Evolutionary conservation across 1,139 yeast genomes (phyloP).

Genomic region (Meyerozyma carpophila): DNA sequence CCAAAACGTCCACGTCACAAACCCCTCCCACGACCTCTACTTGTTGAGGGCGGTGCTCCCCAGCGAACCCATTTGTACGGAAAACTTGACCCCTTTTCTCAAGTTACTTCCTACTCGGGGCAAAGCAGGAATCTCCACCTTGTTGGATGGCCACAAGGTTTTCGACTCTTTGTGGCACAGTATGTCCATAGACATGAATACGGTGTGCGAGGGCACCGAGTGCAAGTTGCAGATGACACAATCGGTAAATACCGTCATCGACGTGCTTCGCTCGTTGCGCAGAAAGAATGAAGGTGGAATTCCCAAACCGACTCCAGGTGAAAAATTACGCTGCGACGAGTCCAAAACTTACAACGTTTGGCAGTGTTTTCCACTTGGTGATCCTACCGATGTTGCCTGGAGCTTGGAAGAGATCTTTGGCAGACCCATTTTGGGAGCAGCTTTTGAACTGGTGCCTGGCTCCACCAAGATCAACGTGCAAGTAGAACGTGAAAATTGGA

Average conservation of each 20-base stretch:
- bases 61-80: conserved; percentile 95
- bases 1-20: conserved; percentile 12
- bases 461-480: conserved; percentile 38
- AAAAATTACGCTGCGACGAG: conserved; percentile 65
- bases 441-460: conserved; percentile 40
- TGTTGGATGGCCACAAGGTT: conserved; percentile 91
- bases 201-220: conserved; percentile 36
- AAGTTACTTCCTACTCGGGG: conserved; percentile 91
- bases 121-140: conserved; percentile 78
- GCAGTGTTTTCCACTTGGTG: conserved; percentile 75
- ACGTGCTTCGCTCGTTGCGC: conserved; percentile 62
- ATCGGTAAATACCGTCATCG: conserved; percentile 68
- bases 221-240: conserved; percentile 62
- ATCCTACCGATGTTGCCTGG: conserved; percentile 48
- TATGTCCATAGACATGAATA: conserved; percentile 79
- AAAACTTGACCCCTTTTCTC: conserved; percentile 89
- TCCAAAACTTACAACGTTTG: conserved; percentile 50
- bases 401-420: conserved; percentile 67
- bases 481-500: conserved; percentile 44
- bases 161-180: conserved; percentile 95
- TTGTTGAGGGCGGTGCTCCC: conserved; percentile 84
- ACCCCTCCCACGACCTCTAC: conserved; percentile 37
- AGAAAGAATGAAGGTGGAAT: conserved; percentile 59
- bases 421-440: conserved; percentile 56
- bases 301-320: conserved; percentile 73